These are phyloP conservation scores for Fusarium penzigii DNA, from an alignment of 2,329 filamentous ascomycete genomes.

Conservation along the genomic window DNA sequence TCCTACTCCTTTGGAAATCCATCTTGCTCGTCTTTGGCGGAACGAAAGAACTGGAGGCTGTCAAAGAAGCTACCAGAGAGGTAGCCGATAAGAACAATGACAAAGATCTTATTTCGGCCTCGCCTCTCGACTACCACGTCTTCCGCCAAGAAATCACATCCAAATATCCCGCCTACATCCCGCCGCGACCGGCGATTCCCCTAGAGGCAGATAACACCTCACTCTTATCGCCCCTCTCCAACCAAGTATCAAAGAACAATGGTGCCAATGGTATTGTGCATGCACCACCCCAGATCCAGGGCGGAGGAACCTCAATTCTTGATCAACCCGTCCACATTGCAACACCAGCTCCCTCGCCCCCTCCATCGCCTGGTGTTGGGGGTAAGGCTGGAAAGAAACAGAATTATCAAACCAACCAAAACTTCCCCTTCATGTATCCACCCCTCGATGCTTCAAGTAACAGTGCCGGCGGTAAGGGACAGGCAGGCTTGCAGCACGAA, in stretches of 20 bases:
- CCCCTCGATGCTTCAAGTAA: constrained; percentile 88
- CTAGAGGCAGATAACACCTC: constrained; percentile 90
- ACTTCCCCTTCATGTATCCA: constrained; percentile 97
- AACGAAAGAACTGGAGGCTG: constrained; percentile 67
- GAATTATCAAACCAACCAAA: constrained; percentile 98
- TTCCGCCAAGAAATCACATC: constrained; percentile 97
- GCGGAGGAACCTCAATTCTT: constrained; percentile 74
- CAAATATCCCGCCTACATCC: constrained; percentile 96
- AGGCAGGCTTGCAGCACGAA: constrained; percentile 74
- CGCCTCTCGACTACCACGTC: constrained; percentile 91
- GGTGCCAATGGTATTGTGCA: constrained; percentile 64
- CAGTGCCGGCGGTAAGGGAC: constrained; percentile 85
- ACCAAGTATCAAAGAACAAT: constrained; percentile 65
- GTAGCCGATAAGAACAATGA: constrained; percentile 59
- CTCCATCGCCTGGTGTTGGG: constrained; percentile 82
- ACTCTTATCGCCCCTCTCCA: constrained; percentile 81
- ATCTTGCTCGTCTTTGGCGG: constrained; percentile 85
- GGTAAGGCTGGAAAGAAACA: constrained; percentile 97
- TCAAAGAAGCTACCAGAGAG: constrained; percentile 73
- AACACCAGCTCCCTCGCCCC: constrained; percentile 94
- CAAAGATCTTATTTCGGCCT: constrained; percentile 84
- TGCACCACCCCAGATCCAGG: constrained; percentile 53
- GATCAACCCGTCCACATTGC: constrained; percentile 97
- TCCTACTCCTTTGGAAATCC: constrained; percentile 90
- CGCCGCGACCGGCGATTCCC: constrained; percentile 78